Percentiles rank a stretch among this genome's conserved stretches.
phyloP scores from a whole-genome alignment of 2,329 filamentous ascomycete species.

The Cladosporium austrohemisphaericum region DNA sequence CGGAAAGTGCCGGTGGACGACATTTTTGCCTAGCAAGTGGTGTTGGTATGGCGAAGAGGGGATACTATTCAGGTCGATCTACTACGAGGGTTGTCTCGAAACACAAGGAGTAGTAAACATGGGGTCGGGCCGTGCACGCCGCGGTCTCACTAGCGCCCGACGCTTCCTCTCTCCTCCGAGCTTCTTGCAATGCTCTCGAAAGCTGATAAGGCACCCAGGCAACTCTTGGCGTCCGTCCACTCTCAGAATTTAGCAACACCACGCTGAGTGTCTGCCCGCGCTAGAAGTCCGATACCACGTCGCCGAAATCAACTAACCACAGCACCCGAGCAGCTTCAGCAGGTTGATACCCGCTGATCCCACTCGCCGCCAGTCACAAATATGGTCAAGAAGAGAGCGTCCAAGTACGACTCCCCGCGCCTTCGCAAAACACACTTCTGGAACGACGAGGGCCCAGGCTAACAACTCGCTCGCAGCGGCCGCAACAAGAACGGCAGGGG shows the following conservation, averaged over 20 bases:
- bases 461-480: slow-evolving; percentile 60
- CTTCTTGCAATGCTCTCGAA: too few species aligned
- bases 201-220: too few species aligned
- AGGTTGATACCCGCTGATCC: slow-evolving; percentile 24
- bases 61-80: too few species aligned
- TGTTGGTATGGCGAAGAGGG: too few species aligned
- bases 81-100: too few species aligned
- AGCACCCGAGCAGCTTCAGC: slow-evolving; percentile 22
- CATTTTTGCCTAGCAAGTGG: slow-evolving; percentile 39
- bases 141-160: too few species aligned
- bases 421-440: not conserved
- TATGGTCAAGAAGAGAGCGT: slow-evolving; percentile 74
- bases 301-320: slow-evolving; percentile 16
- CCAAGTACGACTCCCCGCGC: slow-evolving; percentile 56
- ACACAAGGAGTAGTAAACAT: too few species aligned
- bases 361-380: slow-evolving; percentile 49
- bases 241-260: too few species aligned
- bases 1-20: slow-evolving; percentile 62
- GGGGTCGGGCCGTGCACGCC: too few species aligned
- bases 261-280: not conserved
- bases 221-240: too few species aligned
- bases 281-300: slow-evolving; percentile 2
- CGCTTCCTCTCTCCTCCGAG: too few species aligned
- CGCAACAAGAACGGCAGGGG: slow-evolving; percentile 99
- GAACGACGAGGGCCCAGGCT: slow-evolving; percentile 25